Evolutionary conservation across 148 eudicot genomes (phyloP).

Genomic region (Rhododendron griersonianum): DNA sequence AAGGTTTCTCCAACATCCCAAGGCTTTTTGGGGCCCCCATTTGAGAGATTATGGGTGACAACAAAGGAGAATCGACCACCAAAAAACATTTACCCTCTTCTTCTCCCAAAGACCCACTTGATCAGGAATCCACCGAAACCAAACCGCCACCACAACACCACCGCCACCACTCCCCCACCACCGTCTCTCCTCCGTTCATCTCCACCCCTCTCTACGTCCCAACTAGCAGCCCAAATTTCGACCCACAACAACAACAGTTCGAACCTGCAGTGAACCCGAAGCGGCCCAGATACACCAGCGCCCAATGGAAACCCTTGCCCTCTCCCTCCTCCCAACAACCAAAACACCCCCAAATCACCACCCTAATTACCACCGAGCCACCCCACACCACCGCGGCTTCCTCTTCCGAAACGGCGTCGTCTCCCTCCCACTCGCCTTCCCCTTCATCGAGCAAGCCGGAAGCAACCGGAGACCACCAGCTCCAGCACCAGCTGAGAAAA

Average conservation of each 20-base stretch:
- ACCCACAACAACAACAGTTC: conserved; percentile 18
- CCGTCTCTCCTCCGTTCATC: neutral
- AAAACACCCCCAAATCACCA: conserved; percentile 10
- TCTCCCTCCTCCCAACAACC: conserved; percentile 30
- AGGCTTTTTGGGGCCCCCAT: conserved; percentile 17
- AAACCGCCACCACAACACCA: neutral
- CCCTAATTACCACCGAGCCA: conserved; percentile 7
- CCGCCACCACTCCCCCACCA: neutral
- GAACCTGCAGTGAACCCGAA: conserved; percentile 23
- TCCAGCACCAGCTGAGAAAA: conserved; percentile 52
- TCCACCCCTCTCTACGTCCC: conserved; percentile 10
- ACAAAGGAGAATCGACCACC: conserved; percentile 26
- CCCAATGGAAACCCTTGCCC: conserved; percentile 39
- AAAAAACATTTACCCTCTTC: conserved; percentile 25
- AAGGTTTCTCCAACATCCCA: neutral
- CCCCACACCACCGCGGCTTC: conserved; percentile 13
- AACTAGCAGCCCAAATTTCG: neutral
- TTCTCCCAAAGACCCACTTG: conserved; percentile 20
- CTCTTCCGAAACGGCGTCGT: conserved; percentile 36
- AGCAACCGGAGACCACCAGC: conserved; percentile 15
- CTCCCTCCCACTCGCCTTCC: conserved; percentile 28
- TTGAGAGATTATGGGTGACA: conserved; percentile 23
- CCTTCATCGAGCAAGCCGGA: conserved; percentile 17
- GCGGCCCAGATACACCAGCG: conserved; percentile 36
- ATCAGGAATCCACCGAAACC: conserved; percentile 20